These are phyloP conservation scores for Aegle marmelos DNA, from an alignment of 345 rosid species.

Conservation along the genomic window DNA sequence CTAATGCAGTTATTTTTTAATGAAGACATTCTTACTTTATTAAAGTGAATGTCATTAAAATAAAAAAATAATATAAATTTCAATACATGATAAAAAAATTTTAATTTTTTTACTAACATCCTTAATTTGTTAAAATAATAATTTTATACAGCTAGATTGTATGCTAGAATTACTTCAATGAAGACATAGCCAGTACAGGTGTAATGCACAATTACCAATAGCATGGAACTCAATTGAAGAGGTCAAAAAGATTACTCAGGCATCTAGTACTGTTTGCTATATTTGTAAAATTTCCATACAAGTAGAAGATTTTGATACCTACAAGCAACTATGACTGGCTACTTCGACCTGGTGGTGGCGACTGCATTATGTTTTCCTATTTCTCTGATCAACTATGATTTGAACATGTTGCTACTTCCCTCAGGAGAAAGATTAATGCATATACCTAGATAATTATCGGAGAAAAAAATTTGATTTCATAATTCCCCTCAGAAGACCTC, in stretches of 20 bases:
- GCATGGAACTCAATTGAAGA: neutral
- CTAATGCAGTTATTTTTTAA: too few species aligned
- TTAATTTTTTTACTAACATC: too few species aligned
- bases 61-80: too few species aligned
- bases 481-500: slow-evolving; percentile 12
- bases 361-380: neutral
- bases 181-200: too few species aligned
- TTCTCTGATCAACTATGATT: neutral
- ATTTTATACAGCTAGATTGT: too few species aligned
- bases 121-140: too few species aligned
- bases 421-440: neutral
- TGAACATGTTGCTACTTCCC: neutral
- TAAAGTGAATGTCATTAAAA: too few species aligned
- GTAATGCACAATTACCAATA: too few species aligned
- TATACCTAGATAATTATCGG: neutral
- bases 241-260: neutral
- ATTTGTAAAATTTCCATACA: neutral
- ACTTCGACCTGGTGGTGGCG: neutral
- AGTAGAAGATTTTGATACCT: neutral
- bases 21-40: too few species aligned
- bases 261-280: neutral
- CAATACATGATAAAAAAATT: too few species aligned
- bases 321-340: neutral
- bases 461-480: neutral
- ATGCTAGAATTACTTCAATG: too few species aligned